phyloP scores from a whole-genome alignment of 768 basidiomycete genomes.

The Mycena capillaripes region DNA sequence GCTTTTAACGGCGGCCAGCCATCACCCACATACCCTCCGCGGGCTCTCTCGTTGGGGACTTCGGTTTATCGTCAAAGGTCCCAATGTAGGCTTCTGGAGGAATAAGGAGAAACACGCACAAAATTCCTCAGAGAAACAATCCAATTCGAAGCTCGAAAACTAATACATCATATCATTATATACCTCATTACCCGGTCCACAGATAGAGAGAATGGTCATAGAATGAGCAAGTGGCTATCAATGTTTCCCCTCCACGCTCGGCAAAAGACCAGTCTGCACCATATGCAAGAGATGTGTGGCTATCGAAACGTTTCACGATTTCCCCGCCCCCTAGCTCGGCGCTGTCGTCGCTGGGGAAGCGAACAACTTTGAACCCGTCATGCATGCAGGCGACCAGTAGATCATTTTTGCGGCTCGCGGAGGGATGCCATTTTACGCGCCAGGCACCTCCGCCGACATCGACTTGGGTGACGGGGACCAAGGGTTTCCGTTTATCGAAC shows the following conservation, averaged over 20 bases:
- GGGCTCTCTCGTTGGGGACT: conserved; percentile 83
- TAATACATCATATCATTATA: conserved; percentile 23
- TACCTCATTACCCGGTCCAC: conserved; percentile 73
- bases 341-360: conserved; percentile 51
- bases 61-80: conserved; percentile 74
- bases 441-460: conserved; percentile 94
- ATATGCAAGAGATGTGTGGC: conserved; percentile 89
- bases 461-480: conserved; percentile 66
- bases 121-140: conserved; percentile 43
- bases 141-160: conserved; percentile 44
- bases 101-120: too few relatives aligned
- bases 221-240: conserved; percentile 93
- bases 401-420: conserved; percentile 71
- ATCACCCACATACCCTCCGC: conserved; percentile 75
- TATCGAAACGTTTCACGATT: conserved; percentile 74
- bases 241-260: conserved; percentile 51
- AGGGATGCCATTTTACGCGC: conserved; percentile 97
- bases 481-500: conserved; percentile 84
- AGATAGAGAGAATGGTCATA: conserved; percentile 90
- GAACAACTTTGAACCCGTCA: conserved; percentile 91
- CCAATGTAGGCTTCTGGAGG: conserved; percentile 68
- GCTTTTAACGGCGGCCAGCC: conserved; percentile 73
- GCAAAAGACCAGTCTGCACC: conserved; percentile 90
- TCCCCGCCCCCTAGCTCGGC: conserved; percentile 44
- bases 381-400: conserved; percentile 98